Percentiles rank a stretch among this genome's conserved stretches.
Evolutionary conservation across 305 asterid genomes (phyloP).

Genomic region (Fraxinus platypoda): DNA sequence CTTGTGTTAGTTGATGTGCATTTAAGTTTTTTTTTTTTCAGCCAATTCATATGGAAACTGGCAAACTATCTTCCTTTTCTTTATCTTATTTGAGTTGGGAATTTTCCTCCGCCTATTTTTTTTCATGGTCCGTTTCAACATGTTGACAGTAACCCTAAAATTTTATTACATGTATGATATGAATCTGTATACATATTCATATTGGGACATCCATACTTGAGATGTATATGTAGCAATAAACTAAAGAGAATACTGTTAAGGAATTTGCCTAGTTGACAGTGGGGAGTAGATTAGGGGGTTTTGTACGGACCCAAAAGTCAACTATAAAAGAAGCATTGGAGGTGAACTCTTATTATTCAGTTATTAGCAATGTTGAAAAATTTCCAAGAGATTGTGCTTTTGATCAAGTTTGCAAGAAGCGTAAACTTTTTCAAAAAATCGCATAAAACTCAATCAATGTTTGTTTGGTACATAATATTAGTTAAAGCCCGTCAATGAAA

Average conservation of each 20-base stretch:
- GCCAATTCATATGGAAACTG: not conserved
- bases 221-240: not conserved
- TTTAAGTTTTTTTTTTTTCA: not conserved
- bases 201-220: not conserved
- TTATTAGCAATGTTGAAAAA: not conserved
- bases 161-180: not conserved
- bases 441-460: not conserved
- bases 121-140: not conserved
- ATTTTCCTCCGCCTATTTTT: not conserved
- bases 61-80: not conserved
- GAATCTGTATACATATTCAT: not conserved
- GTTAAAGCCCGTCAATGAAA: not conserved
- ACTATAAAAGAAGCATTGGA: not conserved
- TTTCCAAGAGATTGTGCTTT: not conserved
- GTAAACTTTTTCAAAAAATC: not conserved
- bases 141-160: not conserved
- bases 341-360: not conserved
- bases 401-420: not conserved
- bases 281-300: not conserved
- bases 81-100: not conserved
- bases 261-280: not conserved
- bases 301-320: not conserved
- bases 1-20: not conserved
- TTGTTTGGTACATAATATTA: not conserved
- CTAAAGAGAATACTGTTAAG: not conserved